Percentiles rank a stretch among this genome's conserved stretches.
Conservation (phyloP, 352 stramenopile species). For the Globisporangium carolinianum region DNA sequence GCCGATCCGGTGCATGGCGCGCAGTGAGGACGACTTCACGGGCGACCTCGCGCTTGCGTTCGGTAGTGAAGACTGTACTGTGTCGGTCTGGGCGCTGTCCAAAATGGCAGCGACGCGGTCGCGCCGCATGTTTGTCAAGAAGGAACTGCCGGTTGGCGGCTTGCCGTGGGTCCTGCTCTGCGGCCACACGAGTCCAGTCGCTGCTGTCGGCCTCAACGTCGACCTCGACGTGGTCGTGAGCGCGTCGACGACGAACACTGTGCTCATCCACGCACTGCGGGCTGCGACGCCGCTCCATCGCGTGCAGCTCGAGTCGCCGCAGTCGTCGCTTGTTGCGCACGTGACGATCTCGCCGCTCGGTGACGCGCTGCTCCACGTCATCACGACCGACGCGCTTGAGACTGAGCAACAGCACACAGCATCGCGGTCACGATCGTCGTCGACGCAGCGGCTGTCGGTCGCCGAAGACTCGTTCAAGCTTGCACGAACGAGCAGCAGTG, state of each 20-base stretch:
- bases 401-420: background rate
- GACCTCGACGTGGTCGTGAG: conserved; percentile 80
- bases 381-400: conserved; percentile 39
- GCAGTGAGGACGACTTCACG: conserved; percentile 82
- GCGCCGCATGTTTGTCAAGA: conserved; percentile 82
- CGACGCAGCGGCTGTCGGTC: conserved; percentile 8
- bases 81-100: conserved; percentile 81
- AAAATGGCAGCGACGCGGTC: conserved; percentile 73
- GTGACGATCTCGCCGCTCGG: conserved; percentile 71
- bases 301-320: conserved; percentile 49
- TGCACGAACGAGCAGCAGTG: conserved; percentile 3
- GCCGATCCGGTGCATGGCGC: conserved; percentile 79
- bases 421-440: conserved; percentile 2
- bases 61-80: conserved; percentile 79
- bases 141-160: conserved; percentile 70
- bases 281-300: conserved; percentile 67
- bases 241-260: conserved; percentile 64
- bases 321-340: conserved; percentile 48
- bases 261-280: conserved; percentile 73
- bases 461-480: conserved; percentile 10
- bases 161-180: conserved; percentile 76
- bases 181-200: conserved; percentile 70
- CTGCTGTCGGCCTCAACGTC: conserved; percentile 75
- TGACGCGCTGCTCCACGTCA: conserved; percentile 64
- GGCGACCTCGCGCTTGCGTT: conserved; percentile 79